Evolutionary conservation across 306 rosid species (phyloP).

Genomic region (Pterocarpus macrocarpus): DNA sequence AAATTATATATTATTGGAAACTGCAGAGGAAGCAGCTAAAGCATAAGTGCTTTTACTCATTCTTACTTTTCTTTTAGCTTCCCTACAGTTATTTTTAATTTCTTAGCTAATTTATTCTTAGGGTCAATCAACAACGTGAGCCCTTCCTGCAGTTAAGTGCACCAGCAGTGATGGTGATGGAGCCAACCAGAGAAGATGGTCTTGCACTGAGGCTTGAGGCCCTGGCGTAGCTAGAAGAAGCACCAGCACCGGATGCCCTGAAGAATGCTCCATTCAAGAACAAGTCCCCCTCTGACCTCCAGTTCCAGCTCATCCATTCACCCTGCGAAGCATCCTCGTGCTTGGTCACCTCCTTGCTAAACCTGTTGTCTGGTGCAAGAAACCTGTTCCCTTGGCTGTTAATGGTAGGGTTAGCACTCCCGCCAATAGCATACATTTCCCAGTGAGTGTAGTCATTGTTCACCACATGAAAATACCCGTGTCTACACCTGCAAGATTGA

Average conservation of each 20-base stretch:
- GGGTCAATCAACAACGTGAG: conserved; percentile 57
- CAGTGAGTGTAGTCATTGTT: conserved; percentile 95
- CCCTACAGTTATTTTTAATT: conserved; percentile 9
- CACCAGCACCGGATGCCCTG: conserved; percentile 73
- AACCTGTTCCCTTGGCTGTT: conserved; percentile 90
- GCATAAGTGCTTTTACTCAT: not conserved
- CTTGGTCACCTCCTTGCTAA: conserved; percentile 81
- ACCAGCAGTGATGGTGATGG: conserved; percentile 83
- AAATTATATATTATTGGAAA: not conserved
- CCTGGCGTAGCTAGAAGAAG: conserved; percentile 69
- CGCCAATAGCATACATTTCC: conserved; percentile 98
- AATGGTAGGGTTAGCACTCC: conserved; percentile 89
- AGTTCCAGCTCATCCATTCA: conserved; percentile 82
- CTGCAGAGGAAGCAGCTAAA: conserved; percentile 23
- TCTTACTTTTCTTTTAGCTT: not conserved
- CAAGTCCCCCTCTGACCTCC: conserved; percentile 91
- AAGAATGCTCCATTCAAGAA: conserved; percentile 86
- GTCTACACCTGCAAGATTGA: conserved; percentile 72
- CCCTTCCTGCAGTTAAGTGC: conserved; percentile 77
- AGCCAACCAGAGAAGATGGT: conserved; percentile 83
- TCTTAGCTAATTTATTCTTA: not conserved
- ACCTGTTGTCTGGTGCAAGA: conserved; percentile 68
- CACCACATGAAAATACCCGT: conserved; percentile 90
- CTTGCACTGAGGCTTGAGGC: conserved; percentile 87
- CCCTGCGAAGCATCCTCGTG: conserved; percentile 74